Conservation (phyloP, 441 rosid species). For the Flueggea neowawraea region DNA sequence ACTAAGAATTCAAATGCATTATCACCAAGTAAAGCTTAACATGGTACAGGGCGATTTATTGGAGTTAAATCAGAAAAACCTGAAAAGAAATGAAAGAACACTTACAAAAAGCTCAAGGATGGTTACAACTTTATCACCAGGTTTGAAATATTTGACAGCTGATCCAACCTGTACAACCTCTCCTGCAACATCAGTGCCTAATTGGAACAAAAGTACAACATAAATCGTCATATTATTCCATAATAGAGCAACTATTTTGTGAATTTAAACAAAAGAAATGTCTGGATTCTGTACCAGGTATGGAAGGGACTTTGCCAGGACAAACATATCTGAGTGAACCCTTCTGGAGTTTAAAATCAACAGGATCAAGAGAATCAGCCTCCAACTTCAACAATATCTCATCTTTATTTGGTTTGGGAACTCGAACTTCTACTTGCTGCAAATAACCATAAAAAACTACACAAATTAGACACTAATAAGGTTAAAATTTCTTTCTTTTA, state of each 20-base stretch:
- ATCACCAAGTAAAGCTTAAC: not conserved
- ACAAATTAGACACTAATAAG: not conserved
- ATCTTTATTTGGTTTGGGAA: slow-evolving; percentile 40
- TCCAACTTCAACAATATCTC: slow-evolving; percentile 58
- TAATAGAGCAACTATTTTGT: too few species aligned
- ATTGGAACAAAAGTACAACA: not conserved
- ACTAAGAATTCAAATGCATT: not conserved
- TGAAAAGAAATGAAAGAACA: slow-evolving; percentile 1
- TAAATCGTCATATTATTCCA: too few species aligned
- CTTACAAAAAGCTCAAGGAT: slow-evolving; percentile 22
- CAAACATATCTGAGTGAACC: slow-evolving; percentile 55
- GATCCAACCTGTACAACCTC: slow-evolving; percentile 38
- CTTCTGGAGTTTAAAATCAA: slow-evolving; percentile 66
- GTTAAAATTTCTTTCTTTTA: too few species aligned
- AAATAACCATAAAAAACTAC: not conserved
- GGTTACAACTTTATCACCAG: slow-evolving; percentile 80
- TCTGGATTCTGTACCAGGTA: slow-evolving; percentile 41
- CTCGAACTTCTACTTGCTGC: slow-evolving; percentile 63
- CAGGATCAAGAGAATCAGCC: slow-evolving; percentile 58
- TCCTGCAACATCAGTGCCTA: slow-evolving; percentile 41
- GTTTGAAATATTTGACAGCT: slow-evolving; percentile 53
- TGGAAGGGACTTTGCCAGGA: slow-evolving; percentile 63
- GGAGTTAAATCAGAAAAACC: not conserved
- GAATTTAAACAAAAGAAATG: not conserved
- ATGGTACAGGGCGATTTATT: not conserved